phyloP scores from a whole-genome alignment of 129 eudicot genomes.

The Tagetes erecta region DNA sequence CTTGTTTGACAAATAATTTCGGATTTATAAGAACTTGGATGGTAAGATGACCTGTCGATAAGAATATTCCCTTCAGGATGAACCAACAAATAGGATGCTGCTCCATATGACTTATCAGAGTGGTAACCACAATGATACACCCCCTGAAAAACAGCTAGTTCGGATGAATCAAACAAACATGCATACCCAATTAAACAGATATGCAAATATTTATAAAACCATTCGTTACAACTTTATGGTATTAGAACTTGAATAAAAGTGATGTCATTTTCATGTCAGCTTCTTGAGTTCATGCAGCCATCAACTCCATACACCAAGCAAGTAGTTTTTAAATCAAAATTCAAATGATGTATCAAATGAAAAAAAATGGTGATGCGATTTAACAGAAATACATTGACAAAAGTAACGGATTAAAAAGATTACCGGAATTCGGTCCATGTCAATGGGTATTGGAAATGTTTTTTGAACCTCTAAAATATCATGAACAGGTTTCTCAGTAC shows the following conservation, averaged over 20 bases:
- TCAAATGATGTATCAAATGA: background rate
- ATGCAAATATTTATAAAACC: too few species aligned
- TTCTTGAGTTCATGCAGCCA: background rate
- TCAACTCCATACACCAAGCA: slow-evolving; percentile 1
- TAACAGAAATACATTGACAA: slow-evolving; percentile 10
- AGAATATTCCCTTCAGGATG: slow-evolving; percentile 76
- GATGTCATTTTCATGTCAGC: too few species aligned
- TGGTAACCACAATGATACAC: slow-evolving; percentile 83
- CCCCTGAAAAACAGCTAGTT: too few species aligned
- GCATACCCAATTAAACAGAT: too few species aligned
- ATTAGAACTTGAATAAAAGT: too few species aligned
- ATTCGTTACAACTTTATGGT: too few species aligned
- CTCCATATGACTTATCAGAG: slow-evolving; percentile 73
- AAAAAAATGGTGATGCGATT: background rate
- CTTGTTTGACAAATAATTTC: background rate
- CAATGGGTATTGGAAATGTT: slow-evolving; percentile 64
- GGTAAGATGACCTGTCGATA: slow-evolving; percentile 57
- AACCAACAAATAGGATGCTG: slow-evolving; percentile 68
- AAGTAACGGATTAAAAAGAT: slow-evolving; percentile 1
- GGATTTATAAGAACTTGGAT: background rate
- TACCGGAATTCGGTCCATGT: slow-evolving; percentile 59
- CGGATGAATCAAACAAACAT: too few species aligned
- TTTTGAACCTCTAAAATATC: slow-evolving; percentile 63
- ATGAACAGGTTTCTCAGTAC: slow-evolving; percentile 54
- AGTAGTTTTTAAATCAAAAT: slow-evolving; percentile 9